Conservation (phyloP, 345 rosid species). For the Arabis hirsuta region DNA sequence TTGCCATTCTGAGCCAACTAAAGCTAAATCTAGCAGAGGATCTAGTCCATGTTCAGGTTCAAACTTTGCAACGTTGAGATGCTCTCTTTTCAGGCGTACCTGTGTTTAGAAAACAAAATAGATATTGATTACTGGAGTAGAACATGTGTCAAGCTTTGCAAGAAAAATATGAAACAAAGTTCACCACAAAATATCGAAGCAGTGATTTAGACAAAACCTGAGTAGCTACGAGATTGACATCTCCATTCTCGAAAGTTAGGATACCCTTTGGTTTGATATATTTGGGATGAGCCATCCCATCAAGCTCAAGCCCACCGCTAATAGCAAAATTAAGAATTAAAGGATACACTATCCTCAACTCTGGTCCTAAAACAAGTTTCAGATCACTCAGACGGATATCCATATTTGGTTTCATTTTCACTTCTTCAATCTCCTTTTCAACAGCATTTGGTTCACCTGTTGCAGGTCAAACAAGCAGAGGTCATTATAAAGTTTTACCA, state of each 20-base stretch:
- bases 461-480: conserved; percentile 38
- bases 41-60: conserved; percentile 94
- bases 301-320: conserved; percentile 91
- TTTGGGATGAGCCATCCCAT: conserved; percentile 93
- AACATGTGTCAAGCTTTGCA: conserved; percentile 13
- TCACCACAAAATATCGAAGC: conserved; percentile 30
- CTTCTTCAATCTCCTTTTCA: conserved; percentile 68
- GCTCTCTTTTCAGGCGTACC: conserved; percentile 96
- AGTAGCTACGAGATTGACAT: conserved; percentile 97
- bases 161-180: conserved; percentile 5
- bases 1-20: conserved; percentile 99
- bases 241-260: conserved; percentile 94
- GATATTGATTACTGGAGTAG: background rate
- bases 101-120: conserved; percentile 45
- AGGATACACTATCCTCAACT: conserved; percentile 89
- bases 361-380: conserved; percentile 95
- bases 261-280: conserved; percentile 86
- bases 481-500: conserved; percentile 10
- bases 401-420: conserved; percentile 72
- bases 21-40: conserved; percentile 89
- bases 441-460: conserved; percentile 71
- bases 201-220: conserved; percentile 57
- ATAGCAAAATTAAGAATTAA: conserved; percentile 90
- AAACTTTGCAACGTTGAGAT: conserved; percentile 88
- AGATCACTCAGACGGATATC: conserved; percentile 87